Base-by-base conservation (phyloP, 139 green algal species). In the Haematococcus lacustris region DNA sequence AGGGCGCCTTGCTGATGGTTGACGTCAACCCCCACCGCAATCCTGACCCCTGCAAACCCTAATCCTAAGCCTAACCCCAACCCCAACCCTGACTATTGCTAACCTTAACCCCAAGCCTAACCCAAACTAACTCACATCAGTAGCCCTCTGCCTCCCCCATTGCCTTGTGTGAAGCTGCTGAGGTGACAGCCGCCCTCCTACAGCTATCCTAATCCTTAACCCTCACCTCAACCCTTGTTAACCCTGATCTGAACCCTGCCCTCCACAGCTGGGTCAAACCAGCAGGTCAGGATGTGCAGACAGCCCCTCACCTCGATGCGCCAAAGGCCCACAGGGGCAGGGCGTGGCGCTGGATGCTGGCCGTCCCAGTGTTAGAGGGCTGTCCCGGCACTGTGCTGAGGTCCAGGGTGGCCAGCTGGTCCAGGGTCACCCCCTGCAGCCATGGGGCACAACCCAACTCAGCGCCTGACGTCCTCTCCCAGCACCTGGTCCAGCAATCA, bases 241-340 rank as follows among this genome's bases (percentile, higher is more conserved):
- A 57, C 13, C 47, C 13, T 64, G 53, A 21, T 30, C 23, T 4
- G 23, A 64, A 64, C 53, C 4, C 53, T 7, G 33, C 23, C 30
- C 17, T 35, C 53, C 13, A 64, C 33, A 30, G 33, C 21, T 7
- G 4, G 33, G 53, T 32, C 13, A 23, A 64, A 35, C 4, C 13
- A 64, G 53, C 13, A 35, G 53, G n/a, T n/a, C n/a, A n/a, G n/a
- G n/a, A n/a, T 64, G 53, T 23, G 4, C 13, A 64, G 53, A 13
- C 23, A 26, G 9, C 25, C 37, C 2, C 63, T 3, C 63, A 69
- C 63, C 63, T 39, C 3, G 13, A 35, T 25, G 38, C 38, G 2
- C 13, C 5, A 23, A 69, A 69, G 35, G 63, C 35, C 13, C 26
- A 69, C 35, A 69, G 35, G 21, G 63, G 63, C 38, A 69, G 63